Conservation (phyloP, 441 rosid species). For the Kokia cookei region DNA sequence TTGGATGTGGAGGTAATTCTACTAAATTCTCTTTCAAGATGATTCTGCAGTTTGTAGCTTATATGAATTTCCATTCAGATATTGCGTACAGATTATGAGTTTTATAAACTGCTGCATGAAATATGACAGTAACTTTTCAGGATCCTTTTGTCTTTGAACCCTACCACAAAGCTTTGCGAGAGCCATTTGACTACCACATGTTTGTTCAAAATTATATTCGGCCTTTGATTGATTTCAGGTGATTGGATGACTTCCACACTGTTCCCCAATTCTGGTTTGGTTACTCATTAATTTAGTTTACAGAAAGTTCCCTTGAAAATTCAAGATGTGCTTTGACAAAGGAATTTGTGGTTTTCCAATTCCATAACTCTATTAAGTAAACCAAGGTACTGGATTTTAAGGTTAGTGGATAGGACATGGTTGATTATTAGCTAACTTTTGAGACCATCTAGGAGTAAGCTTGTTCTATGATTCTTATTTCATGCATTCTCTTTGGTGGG, state of each 20-base stretch:
- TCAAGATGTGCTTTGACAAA: background rate
- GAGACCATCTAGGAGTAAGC: background rate
- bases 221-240: conserved; percentile 86
- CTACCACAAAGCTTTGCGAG: conserved; percentile 79
- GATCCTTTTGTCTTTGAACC: conserved; percentile 76
- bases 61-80: conserved; percentile 4
- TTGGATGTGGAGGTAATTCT: conserved; percentile 78
- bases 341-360: conserved; percentile 5
- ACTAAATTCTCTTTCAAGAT: conserved; percentile 12
- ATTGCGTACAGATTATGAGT: conserved; percentile 10
- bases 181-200: conserved; percentile 91
- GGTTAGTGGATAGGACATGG: background rate
- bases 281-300: background rate
- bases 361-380: background rate
- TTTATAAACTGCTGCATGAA: conserved; percentile 20
- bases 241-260: conserved; percentile 20
- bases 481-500: background rate
- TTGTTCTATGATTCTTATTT: background rate
- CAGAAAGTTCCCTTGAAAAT: conserved; percentile 4
- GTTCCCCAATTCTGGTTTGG: background rate
- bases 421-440: background rate
- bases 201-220: conserved; percentile 95
- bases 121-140: conserved; percentile 41
- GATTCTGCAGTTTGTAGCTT: conserved; percentile 11
- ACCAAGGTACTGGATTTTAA: background rate